Evolutionary conservation across 352 stramenopile genomes (phyloP).

Genomic region (Phytophthora lateralis): DNA sequence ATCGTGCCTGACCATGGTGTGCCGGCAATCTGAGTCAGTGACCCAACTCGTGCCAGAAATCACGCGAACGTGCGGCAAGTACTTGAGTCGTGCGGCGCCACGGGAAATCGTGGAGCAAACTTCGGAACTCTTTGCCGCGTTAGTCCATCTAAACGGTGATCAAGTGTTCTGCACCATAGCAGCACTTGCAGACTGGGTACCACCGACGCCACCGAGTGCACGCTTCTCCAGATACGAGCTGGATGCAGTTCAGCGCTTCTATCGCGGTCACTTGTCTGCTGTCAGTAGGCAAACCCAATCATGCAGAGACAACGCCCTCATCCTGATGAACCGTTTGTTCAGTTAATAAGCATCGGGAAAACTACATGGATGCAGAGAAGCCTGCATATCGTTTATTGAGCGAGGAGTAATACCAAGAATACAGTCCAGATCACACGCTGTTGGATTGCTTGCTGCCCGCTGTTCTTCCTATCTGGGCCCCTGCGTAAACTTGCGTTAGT

Average conservation of each 20-base stretch:
- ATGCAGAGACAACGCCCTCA: conserved; percentile 33
- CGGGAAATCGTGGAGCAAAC: conserved; percentile 43
- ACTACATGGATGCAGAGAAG: conserved; percentile 12
- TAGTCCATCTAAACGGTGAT: conserved; percentile 68
- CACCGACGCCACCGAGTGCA: conserved; percentile 45
- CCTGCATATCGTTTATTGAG: conserved; percentile 35
- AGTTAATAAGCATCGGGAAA: conserved; percentile 16
- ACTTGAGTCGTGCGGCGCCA: conserved; percentile 45
- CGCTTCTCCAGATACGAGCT: conserved; percentile 45
- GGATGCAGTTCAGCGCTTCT: conserved; percentile 40
- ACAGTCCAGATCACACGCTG: conserved; percentile 19
- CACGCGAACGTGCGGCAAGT: conserved; percentile 43
- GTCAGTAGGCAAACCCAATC: conserved; percentile 19
- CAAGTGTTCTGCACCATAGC: conserved; percentile 73
- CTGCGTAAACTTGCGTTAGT: conserved; percentile 25
- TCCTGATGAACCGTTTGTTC: conserved; percentile 43
- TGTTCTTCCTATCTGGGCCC: conserved; percentile 33
- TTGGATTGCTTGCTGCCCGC: conserved; percentile 23
- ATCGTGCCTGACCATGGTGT: conserved; percentile 57
- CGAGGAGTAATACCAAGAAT: conserved; percentile 19
- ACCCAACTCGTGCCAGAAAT: conserved; percentile 72
- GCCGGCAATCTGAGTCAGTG: conserved; percentile 44
- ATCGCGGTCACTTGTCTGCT: conserved; percentile 31
- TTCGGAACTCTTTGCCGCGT: conserved; percentile 45
- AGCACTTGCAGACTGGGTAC: conserved; percentile 54